Evolutionary conservation across 352 stramenopile species (phyloP).

Genomic region (Pythium sp.): DNA sequence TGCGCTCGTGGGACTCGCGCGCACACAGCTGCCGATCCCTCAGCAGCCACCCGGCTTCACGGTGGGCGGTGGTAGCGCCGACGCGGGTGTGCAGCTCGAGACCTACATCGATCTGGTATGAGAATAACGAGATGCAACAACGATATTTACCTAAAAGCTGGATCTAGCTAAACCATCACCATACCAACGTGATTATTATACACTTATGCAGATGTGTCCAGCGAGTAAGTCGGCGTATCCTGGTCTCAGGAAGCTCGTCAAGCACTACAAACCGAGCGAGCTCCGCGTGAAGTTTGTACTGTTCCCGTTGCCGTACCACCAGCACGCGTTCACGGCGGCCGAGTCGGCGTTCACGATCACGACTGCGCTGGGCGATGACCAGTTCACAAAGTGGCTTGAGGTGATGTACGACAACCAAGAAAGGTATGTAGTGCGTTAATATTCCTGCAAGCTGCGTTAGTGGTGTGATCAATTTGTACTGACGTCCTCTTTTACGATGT

Average conservation of each 20-base stretch:
- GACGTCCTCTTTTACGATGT: neutral
- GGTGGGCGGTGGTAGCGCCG: constrained; percentile 39
- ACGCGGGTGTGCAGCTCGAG: constrained; percentile 75
- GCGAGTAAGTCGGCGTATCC: constrained; percentile 71
- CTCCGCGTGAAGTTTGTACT: constrained; percentile 71
- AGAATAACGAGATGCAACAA: neutral
- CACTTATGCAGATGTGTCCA: constrained; percentile 43
- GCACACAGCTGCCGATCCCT: constrained; percentile 57
- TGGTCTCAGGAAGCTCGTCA: constrained; percentile 51
- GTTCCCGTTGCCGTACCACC: constrained; percentile 78
- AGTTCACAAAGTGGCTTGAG: constrained; percentile 71
- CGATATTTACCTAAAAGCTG: neutral
- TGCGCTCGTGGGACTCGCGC: constrained; percentile 1
- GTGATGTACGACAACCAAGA: constrained; percentile 77
- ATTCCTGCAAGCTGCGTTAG: neutral
- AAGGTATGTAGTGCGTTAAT: constrained; percentile 29
- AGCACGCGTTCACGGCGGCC: constrained; percentile 64
- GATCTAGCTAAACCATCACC: neutral
- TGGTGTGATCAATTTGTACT: neutral
- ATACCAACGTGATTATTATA: neutral
- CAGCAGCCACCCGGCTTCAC: constrained; percentile 64
- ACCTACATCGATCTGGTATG: constrained; percentile 74
- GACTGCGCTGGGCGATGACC: constrained; percentile 43
- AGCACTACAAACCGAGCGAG: constrained; percentile 52
- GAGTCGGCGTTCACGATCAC: constrained; percentile 70